Evolutionary conservation across 176 grass and related monocot genomes (phyloP), one percentile per base, ranked within the genome.

Genomic region (Ensete glaucum): DNA sequence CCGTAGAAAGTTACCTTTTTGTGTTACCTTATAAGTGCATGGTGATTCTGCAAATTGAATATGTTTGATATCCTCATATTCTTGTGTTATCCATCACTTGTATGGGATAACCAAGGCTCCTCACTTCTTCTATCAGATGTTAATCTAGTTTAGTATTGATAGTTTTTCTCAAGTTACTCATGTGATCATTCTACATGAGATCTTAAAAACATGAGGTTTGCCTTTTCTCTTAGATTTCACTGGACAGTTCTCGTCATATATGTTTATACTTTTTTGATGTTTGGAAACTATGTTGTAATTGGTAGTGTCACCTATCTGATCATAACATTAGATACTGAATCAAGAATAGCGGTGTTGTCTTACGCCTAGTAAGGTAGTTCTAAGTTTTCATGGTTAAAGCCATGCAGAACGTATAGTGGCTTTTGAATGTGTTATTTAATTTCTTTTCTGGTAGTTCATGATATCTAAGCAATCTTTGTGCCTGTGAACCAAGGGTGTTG

Each of bases 1-100:
- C 84, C 25, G 16, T 58, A 53, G 17, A 58, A 59, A 1, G 56
- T 19, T 72, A 68, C 53, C 69, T 72, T 72, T 74, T 65, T n/a
- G 21, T 8, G 16, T 54, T 24, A 50, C 10, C 20, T 75, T 69
- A 8, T 50, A 6, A 15, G 17, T 57, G 17, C 29, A 29, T 54
- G 71, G 43, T 56, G 16, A 62, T 50, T 78, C 27, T 60, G 17
- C 8, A n/a, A 9, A 60, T 60, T 19, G n/a, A 3, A 60, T 60
- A n/a, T 21, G 4, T 60, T 20, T 60, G 16, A n/a, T n/a, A 1
- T 60, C 17, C 3, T 60, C n/a, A 60, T 58, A 3, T 60, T 19
- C 21, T 60, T 60, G 1, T 60, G 57, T n/a, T 7, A 60, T n/a
- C 57, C 57, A 43, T 43, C 34, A 43, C 34, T 43, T 43, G 5